phyloP scores from a whole-genome alignment of 192 early-diverging fungal genomes.

The Umbelopsis sp. region DNA sequence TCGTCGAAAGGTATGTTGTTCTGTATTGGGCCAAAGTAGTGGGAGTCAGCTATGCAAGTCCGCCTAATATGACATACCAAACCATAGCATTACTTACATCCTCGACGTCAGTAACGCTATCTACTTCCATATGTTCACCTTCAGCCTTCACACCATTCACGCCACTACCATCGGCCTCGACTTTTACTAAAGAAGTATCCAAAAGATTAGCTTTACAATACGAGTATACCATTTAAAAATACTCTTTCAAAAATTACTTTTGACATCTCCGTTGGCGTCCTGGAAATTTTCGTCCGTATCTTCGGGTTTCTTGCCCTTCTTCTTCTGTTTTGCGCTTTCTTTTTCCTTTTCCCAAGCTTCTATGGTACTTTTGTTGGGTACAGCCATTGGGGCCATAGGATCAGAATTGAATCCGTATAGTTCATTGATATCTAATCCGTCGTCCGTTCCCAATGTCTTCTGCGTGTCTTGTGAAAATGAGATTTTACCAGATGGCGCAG shows the following conservation, averaged over 20 bases:
- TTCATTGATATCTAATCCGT: background rate
- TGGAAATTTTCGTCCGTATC: background rate
- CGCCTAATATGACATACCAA: background rate
- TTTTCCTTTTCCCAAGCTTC: conserved; percentile 11
- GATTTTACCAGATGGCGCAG: background rate
- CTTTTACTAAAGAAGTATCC: background rate
- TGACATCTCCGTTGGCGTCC: conserved; percentile 3
- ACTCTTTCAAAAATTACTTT: background rate
- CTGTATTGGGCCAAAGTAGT: background rate
- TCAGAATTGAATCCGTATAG: background rate
- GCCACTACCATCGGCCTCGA: background rate
- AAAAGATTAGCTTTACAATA: background rate
- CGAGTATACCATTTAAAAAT: background rate
- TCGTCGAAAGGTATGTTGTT: conserved; percentile 28
- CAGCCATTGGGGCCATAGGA: conserved; percentile 12
- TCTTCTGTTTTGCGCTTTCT: background rate
- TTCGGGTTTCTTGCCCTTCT: background rate
- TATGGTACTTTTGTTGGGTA: background rate
- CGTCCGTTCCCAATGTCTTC: background rate
- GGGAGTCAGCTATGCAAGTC: background rate
- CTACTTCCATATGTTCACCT: background rate
- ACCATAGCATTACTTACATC: background rate
- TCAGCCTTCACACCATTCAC: background rate
- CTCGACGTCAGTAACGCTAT: conserved; percentile 19
- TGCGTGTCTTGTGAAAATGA: background rate